Evolutionary conservation across 371 early-diverging fungal species (phyloP).

Genomic region (Mycotypha africana): DNA sequence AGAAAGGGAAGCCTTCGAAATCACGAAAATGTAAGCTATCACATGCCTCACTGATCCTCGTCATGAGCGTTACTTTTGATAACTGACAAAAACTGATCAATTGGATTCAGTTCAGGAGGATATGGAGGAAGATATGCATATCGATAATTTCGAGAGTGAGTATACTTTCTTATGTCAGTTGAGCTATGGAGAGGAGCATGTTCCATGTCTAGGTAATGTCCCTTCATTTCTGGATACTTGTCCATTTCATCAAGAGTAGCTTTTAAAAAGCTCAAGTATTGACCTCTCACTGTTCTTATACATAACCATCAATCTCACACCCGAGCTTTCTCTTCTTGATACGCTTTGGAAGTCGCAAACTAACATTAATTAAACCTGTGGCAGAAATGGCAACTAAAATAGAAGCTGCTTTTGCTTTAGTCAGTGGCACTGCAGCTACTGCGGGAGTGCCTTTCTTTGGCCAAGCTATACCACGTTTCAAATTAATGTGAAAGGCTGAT

Average conservation of each 20-base stretch:
- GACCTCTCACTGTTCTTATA: conserved; percentile 7
- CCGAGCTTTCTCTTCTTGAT: conserved; percentile 14
- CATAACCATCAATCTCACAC: conserved; percentile 9
- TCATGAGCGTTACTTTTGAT: too few species aligned
- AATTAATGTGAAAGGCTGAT: conserved; percentile 11
- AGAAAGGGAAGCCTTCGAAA: too few species aligned
- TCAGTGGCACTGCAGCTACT: conserved; percentile 7
- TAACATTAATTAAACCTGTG: conserved; percentile 10
- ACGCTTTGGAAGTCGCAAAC: conserved; percentile 15
- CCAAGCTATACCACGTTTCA: conserved; percentile 8
- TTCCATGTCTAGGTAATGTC: conserved; percentile 23
- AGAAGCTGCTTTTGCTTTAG: conserved; percentile 11
- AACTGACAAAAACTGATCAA: too few species aligned
- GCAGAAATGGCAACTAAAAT: conserved; percentile 16
- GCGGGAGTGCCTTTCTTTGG: conserved; percentile 8
- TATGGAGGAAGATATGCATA: conserved; percentile 15
- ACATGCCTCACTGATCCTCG: too few species aligned
- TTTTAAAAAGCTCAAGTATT: conserved; percentile 13
- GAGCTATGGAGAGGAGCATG: conserved; percentile 22
- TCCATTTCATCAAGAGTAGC: conserved; percentile 17
- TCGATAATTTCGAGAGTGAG: conserved; percentile 16
- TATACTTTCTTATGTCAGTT: conserved; percentile 17
- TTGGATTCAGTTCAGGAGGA: too few species aligned
- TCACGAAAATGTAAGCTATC: too few species aligned
- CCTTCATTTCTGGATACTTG: conserved; percentile 24